Conservation (phyloP, 768 basidiomycete species). For the Mycena latifolia region DNA sequence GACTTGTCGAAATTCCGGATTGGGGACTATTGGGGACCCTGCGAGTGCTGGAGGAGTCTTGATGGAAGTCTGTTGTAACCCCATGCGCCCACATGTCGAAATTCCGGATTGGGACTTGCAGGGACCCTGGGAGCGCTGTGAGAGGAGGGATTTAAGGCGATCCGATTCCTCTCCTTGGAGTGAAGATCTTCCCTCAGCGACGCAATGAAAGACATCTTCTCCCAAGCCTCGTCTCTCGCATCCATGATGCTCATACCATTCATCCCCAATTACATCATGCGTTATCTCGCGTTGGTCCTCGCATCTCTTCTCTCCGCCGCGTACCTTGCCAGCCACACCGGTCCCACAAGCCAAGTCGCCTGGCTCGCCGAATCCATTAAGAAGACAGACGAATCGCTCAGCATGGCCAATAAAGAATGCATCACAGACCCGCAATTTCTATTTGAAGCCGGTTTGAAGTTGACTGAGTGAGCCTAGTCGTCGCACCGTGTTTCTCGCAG, state of each 20-base stretch:
- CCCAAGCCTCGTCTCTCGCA: background rate
- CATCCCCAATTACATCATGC: constrained; percentile 1
- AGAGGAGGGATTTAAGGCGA: no score
- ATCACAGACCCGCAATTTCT: constrained; percentile 14
- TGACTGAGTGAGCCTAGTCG: constrained; percentile 2
- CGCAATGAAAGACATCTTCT: background rate
- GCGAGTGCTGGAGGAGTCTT: no score
- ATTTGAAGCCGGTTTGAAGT: constrained; percentile 1
- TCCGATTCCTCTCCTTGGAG: no score
- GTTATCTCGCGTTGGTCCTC: background rate
- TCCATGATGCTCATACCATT: background rate
- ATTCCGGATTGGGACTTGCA: no score
- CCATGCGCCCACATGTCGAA: no score
- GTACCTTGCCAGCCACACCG: background rate
- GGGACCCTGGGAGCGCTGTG: no score
- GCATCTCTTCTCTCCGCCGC: background rate
- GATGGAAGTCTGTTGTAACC: no score
- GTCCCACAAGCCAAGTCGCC: background rate
- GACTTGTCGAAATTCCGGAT: no score
- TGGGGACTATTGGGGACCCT: no score
- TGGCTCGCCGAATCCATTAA: background rate
- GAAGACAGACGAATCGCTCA: background rate
- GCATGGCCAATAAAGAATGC: constrained; percentile 6
- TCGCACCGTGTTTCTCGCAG: background rate
- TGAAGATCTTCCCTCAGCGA: background rate